Conservation (phyloP, 345 rosid genomes). For the Erysimum cheiranthoides region DNA sequence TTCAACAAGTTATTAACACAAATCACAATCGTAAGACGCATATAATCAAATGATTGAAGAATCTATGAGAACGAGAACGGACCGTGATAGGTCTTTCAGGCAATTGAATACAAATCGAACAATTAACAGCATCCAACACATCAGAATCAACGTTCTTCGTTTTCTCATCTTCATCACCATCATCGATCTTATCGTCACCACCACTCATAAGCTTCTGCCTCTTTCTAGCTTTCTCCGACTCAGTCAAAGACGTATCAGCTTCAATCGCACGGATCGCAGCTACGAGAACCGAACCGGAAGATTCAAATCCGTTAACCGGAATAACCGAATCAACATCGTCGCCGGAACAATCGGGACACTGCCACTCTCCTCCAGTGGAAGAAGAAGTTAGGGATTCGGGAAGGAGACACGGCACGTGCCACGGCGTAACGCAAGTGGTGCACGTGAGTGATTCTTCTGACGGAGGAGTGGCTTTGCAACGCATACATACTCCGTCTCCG, state of each 20-base stretch:
- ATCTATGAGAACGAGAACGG: neutral
- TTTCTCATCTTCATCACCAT: neutral
- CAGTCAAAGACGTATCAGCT: conserved; percentile 51
- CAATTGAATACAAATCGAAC: conserved; percentile 64
- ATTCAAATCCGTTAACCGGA: conserved; percentile 9
- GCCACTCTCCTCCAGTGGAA: conserved; percentile 54
- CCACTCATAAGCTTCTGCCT: conserved; percentile 57
- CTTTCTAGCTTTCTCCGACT: conserved; percentile 54
- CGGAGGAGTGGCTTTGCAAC: conserved; percentile 55
- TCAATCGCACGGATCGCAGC: conserved; percentile 54
- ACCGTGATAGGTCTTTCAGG: conserved; percentile 60
- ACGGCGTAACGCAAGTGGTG: conserved; percentile 64
- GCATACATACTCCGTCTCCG: conserved; percentile 70
- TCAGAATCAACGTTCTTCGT: neutral
- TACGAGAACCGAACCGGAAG: conserved; percentile 21
- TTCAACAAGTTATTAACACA: neutral
- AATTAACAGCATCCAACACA: neutral
- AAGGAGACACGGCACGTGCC: conserved; percentile 71
- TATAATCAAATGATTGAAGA: neutral
- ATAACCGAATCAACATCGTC: neutral
- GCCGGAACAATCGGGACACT: conserved; percentile 70
- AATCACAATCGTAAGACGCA: neutral
- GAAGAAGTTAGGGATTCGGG: conserved; percentile 54
- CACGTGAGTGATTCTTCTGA: conserved; percentile 61
- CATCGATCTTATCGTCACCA: conserved; percentile 8